Conservation (phyloP, 2,329 filamentous ascomycete species). For the Macrophomina pseudophaseolina region DNA sequence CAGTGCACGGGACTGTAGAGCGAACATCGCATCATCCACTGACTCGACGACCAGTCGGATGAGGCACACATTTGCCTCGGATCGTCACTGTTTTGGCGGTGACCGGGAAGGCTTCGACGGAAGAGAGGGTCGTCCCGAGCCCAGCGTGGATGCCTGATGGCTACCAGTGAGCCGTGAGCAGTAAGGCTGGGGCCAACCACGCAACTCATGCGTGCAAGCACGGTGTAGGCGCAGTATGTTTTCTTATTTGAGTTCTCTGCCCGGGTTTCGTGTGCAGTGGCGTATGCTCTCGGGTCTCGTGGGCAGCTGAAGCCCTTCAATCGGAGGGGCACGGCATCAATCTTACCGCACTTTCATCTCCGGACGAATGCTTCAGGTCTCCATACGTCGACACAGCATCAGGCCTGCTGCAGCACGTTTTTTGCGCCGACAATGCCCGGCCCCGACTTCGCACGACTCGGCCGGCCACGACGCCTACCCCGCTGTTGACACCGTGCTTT, state of each 20-base stretch:
- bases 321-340: not conserved
- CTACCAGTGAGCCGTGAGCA: conserved; percentile 2
- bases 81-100: conserved; percentile 18
- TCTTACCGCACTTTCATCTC: conserved; percentile 8
- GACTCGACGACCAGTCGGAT: conserved; percentile 1
- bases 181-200: conserved; percentile 18
- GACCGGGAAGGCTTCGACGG: conserved; percentile 21
- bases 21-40: conserved; percentile 13
- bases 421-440: conserved; percentile 6
- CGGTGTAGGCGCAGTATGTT: not conserved
- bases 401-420: not conserved
- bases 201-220: conserved; percentile 9
- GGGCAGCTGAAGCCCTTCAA: not conserved
- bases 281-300: not conserved
- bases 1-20: conserved; percentile 4
- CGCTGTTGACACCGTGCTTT: conserved; percentile 12
- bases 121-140: conserved; percentile 24
- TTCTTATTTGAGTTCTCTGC: not conserved
- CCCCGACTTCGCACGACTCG: conserved; percentile 11
- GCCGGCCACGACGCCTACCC: not conserved
- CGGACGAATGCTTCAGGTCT: conserved; percentile 1
- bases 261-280: not conserved
- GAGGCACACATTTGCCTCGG: not conserved
- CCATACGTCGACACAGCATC: not conserved
- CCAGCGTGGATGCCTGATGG: conserved; percentile 19